Evolutionary conservation across 202 grass and related monocot genomes (phyloP), one percentile per base, ranked within the genome.

Genomic region (Panicum hallii): DNA sequence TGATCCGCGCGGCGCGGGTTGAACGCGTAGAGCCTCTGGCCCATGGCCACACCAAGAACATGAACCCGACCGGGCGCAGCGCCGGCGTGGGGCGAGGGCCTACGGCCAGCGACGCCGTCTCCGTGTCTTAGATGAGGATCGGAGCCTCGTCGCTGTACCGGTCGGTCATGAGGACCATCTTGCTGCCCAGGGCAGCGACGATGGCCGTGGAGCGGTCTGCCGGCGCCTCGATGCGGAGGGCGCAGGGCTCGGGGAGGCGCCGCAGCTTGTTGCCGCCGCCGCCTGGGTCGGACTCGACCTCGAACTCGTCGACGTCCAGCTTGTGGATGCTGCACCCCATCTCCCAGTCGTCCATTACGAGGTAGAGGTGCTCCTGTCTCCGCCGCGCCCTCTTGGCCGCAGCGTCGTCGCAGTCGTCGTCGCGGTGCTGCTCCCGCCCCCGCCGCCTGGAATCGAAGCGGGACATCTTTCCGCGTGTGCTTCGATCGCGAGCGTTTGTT

Each of bases 91-190:
- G 14, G 42, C 22, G 57, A 1, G 75, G 75, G 7, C 73, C 63
- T 3, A 68, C 38, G 2, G 41, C 11, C 16, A 58, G 40, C 23
- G 60, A 52, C 15, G 47, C 60, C 36, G 47, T 83, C 3, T 75
- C 47, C 71, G 61, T 75, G 82, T 77, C 48, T 61, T 75, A 84
- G 72, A 69, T 20, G 62, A 77, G 49, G 3, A 74, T 68, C n/a
- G 14, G 34, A 2, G 26, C 42, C 54, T 61, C 20, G 19, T 40
- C 57, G 42, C 12, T 8, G 28, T 0, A 5, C 5, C 52, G 17
- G 30, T 83, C n/a, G 40, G 34, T 44, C 1, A 53, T 0, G 38
- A 57, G 1, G 16, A 84, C 4, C 49, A 84, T 68, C 22, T 57
- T 68, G 72, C 11, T 67, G 23, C 82, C 72, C 16, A 84, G 0